Evolutionary conservation across 208 protist genomes (phyloP).

Genomic region (Leishmania tropica): DNA sequence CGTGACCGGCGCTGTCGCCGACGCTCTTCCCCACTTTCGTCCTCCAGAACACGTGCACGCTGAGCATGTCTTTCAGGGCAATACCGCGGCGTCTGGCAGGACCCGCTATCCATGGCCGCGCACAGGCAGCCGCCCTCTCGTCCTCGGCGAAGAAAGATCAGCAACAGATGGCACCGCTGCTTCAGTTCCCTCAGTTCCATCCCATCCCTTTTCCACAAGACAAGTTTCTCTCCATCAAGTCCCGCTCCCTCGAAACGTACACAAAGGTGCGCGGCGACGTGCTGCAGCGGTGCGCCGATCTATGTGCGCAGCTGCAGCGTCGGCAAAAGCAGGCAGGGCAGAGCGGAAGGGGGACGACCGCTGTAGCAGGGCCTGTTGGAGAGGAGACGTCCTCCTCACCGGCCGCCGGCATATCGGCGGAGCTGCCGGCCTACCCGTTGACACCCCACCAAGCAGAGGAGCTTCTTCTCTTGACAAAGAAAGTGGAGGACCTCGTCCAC

Average conservation of each 20-base stretch:
- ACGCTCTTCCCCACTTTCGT: background rate
- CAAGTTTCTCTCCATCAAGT: conserved; percentile 84
- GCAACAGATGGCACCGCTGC: conserved; percentile 7
- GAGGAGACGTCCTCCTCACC: background rate
- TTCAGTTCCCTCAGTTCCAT: conserved; percentile 49
- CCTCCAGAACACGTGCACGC: background rate
- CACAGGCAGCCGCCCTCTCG: background rate
- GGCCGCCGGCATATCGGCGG: background rate
- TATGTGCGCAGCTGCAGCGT: conserved; percentile 24
- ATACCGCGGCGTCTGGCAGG: conserved; percentile 6
- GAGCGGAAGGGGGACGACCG: background rate
- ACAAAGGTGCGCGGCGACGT: conserved; percentile 50
- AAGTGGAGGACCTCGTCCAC: conserved; percentile 42
- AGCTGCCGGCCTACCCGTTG: conserved; percentile 21
- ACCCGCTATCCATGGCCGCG: background rate
- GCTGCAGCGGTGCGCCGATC: conserved; percentile 39
- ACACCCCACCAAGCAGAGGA: conserved; percentile 52
- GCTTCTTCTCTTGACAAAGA: conserved; percentile 50
- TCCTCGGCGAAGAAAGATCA: background rate
- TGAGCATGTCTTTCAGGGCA: conserved; percentile 15
- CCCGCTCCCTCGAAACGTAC: conserved; percentile 53
- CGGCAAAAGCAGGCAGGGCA: conserved; percentile 11
- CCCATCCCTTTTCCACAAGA: conserved; percentile 60
- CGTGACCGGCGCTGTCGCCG: background rate
- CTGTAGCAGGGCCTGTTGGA: background rate